phyloP scores from a whole-genome alignment of 371 early-diverging fungal genomes.

The Apophysomyces trapeziformis region DNA sequence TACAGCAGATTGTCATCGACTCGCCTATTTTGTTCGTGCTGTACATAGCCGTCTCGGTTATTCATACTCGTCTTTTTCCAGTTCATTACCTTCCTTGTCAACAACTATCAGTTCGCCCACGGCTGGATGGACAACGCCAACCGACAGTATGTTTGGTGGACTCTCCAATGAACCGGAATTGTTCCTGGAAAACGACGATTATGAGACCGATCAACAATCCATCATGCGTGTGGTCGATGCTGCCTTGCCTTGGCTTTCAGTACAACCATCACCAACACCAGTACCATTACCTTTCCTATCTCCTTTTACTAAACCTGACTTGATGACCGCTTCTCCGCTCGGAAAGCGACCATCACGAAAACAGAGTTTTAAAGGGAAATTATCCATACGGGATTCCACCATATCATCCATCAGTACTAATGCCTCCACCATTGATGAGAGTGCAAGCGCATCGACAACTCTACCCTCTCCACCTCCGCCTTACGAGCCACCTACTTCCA shows the following conservation, averaged over 20 bases:
- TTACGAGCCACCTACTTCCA: conserved; percentile 3
- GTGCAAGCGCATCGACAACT: background rate
- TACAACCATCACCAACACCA: background rate
- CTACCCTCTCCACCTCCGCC: background rate
- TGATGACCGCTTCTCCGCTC: conserved; percentile 2
- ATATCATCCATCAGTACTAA: background rate
- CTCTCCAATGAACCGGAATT: background rate
- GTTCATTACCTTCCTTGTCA: background rate
- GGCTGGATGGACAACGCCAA: background rate
- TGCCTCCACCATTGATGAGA: background rate
- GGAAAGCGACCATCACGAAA: background rate
- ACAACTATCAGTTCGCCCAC: conserved; percentile 2
- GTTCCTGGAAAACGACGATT: conserved; percentile 7
- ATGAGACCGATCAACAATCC: conserved; percentile 20
- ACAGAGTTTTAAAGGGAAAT: background rate
- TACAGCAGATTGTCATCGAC: conserved; percentile 30
- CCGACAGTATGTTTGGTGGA: background rate
- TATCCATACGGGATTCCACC: conserved; percentile 1
- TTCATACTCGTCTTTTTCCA: background rate
- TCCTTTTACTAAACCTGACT: conserved; percentile 2
- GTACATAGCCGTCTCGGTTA: conserved; percentile 31
- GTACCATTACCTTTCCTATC: background rate
- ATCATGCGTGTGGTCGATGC: conserved; percentile 35
- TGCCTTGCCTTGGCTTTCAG: conserved; percentile 20
- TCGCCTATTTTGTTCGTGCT: conserved; percentile 27